phyloP scores from a whole-genome alignment of 2,329 filamentous ascomycete species.

The Stylonectria norvegica region DNA sequence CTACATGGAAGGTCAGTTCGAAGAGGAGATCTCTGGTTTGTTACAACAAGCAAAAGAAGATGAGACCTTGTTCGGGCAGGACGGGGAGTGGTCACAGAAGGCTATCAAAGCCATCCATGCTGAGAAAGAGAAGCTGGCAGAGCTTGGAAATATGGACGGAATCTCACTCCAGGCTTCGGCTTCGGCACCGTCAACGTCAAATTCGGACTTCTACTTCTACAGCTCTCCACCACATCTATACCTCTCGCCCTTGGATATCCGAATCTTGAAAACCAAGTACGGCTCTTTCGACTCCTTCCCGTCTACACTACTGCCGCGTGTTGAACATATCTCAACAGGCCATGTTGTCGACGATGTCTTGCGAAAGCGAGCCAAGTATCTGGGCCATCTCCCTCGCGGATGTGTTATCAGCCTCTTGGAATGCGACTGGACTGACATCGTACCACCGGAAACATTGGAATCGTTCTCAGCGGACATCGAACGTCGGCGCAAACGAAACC shows the following conservation, averaged over 20 bases:
- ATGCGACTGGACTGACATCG: conserved; percentile 92
- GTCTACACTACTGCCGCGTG: conserved; percentile 77
- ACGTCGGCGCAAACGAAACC: conserved; percentile 69
- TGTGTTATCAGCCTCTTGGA: conserved; percentile 89
- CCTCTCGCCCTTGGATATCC: conserved; percentile 84
- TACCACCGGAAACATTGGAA: conserved; percentile 69
- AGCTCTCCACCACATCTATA: conserved; percentile 85
- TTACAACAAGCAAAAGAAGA: conserved; percentile 79
- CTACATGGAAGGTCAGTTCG: conserved; percentile 80
- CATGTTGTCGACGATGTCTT: conserved; percentile 84
- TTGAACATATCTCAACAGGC: conserved; percentile 85
- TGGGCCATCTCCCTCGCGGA: conserved; percentile 82
- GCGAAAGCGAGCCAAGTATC: conserved; percentile 79
- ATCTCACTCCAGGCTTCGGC: conserved; percentile 14
- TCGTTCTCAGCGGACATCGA: conserved; percentile 75
- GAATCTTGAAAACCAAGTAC: conserved; percentile 86
- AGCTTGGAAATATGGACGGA: conserved; percentile 33
- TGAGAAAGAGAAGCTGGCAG: conserved; percentile 68
- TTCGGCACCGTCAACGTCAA: conserved; percentile 27
- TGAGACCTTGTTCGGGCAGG: conserved; percentile 85
- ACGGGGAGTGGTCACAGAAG: conserved; percentile 87
- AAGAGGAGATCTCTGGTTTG: conserved; percentile 73
- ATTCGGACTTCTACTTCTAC: conserved; percentile 76
- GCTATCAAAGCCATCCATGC: conserved; percentile 72
- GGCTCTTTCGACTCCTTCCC: conserved; percentile 80